Percentiles rank a stretch among this genome's conserved stretches.
Evolutionary conservation across 345 rosid species (phyloP).

Genomic region (Citrus sp.): DNA sequence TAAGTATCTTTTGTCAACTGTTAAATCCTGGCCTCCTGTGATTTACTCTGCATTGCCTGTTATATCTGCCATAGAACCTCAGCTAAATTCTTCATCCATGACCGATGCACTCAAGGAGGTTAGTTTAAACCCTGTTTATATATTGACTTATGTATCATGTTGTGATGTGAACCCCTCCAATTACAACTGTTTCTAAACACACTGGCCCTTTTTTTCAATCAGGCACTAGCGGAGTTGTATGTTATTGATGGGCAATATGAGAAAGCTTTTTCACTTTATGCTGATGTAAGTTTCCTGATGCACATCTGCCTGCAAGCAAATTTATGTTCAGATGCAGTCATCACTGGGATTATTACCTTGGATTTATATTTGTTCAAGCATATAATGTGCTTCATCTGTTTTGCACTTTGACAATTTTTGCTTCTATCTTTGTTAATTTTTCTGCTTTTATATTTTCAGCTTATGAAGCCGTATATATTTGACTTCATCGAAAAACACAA

Average conservation of each 20-base stretch:
- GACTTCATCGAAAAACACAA: slow-evolving; percentile 79
- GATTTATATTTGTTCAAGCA: neutral
- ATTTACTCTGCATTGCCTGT: slow-evolving; percentile 85
- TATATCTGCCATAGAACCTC: slow-evolving; percentile 97
- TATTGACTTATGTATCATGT: neutral
- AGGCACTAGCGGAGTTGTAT: slow-evolving; percentile 94
- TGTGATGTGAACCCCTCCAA: slow-evolving; percentile 17
- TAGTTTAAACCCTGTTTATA: neutral
- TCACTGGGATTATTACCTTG: neutral
- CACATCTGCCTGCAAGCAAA: neutral
- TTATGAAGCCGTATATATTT: slow-evolving; percentile 86
- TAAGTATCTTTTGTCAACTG: slow-evolving; percentile 80
- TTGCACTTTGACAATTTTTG: slow-evolving; percentile 10
- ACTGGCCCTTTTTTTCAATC: slow-evolving; percentile 17
- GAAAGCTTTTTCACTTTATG: slow-evolving; percentile 86
- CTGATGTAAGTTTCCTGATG: slow-evolving; percentile 76
- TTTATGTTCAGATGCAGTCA: neutral
- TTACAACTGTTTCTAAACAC: slow-evolving; percentile 13
- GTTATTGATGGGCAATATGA: slow-evolving; percentile 82
- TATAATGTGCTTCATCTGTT: slow-evolving; percentile 4
- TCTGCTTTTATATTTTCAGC: slow-evolving; percentile 49
- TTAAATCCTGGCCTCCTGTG: slow-evolving; percentile 88
- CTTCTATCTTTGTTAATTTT: slow-evolving; percentile 9
- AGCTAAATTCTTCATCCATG: slow-evolving; percentile 90
- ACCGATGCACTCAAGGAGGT: slow-evolving; percentile 97